phyloP scores from a whole-genome alignment of 768 basidiomycete species.

The Guyanaporus albipodus region DNA sequence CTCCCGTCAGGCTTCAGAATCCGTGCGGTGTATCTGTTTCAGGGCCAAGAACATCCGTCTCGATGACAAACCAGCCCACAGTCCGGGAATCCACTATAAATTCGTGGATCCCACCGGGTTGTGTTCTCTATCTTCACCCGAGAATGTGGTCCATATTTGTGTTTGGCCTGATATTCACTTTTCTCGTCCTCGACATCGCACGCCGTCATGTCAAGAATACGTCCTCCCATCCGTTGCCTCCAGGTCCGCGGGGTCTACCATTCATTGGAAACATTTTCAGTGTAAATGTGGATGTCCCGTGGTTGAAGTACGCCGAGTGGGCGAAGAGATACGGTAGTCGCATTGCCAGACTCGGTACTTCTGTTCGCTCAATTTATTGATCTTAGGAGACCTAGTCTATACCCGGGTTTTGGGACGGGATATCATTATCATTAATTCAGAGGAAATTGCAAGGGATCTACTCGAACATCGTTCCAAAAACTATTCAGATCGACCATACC shows the following conservation, averaged over 20 bases:
- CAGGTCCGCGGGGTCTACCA: constrained; percentile 37
- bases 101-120: not conserved
- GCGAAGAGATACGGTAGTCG: constrained; percentile 32
- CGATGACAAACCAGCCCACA: not conserved
- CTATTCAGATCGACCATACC: constrained; percentile 48
- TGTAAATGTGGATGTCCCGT: constrained; percentile 30
- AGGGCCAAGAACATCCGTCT: not conserved
- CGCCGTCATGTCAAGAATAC: constrained; percentile 5
- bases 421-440: constrained; percentile 45
- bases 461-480: constrained; percentile 45
- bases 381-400: constrained; percentile 44
- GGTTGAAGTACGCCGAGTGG: constrained; percentile 40
- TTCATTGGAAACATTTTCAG: constrained; percentile 37
- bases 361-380: not conserved
- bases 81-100: not conserved
- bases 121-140: not conserved
- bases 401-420: constrained; percentile 43
- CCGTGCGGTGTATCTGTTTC: not conserved
- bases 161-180: constrained; percentile 3
- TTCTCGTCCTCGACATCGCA: constrained; percentile 9
- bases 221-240: constrained; percentile 26
- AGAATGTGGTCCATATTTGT: constrained; percentile 6
- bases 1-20: too few species aligned
- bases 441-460: constrained; percentile 40
- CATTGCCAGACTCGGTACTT: not conserved